Evolutionary conservation across 805 yeast species (phyloP), one percentile per base, ranked within the genome.

Genomic region (Pichia cabralensis): DNA sequence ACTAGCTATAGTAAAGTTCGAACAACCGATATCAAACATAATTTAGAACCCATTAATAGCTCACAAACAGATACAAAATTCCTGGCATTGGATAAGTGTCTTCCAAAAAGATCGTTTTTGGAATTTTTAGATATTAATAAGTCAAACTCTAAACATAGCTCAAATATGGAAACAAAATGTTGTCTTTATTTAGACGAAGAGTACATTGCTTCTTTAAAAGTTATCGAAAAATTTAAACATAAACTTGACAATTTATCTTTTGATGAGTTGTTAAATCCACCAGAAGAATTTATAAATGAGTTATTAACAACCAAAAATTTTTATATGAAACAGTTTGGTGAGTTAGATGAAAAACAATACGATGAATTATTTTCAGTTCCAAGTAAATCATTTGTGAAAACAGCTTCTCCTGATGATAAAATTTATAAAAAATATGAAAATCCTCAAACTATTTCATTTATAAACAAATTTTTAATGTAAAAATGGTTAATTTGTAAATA

Each of bases 41-140:
- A 2, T 6, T 6, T 22, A 8, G 7, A 22, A 22, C 13, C 7
- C n/a, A n/a, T n/a, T n/a, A n/a, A n/a, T n/a, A n/a, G n/a, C n/a
- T n/a, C n/a, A 14, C 12, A 25, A 25, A 8, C 13, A 14, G 26
- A 14, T 4, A 19, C 29, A n/a, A 27, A n/a, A 45, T 89, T 86
- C 47, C 55, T 83, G 21, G 92, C 97, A 0, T 62, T 89, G 19
- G 96, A 88, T 52, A 89, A 89, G 54, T 84, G 94, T 46, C 60
- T 81, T 1, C 84, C 85, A 2, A 58, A 65, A 13, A 61, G 94
- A 16, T 48, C 60, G 17, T 83, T 68, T 49, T 42, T 85, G 8
- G 79, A 78, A 38, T 46, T 69, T 4, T 17, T 75, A 12, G 62
- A 66, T 1, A 55, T 80, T 3, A 63, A 61, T 5, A 46, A 59